Evolutionary conservation across 345 rosid species (phyloP), one percentile per base, ranked within the genome.

Genomic region (Melastoma malabathricum): DNA sequence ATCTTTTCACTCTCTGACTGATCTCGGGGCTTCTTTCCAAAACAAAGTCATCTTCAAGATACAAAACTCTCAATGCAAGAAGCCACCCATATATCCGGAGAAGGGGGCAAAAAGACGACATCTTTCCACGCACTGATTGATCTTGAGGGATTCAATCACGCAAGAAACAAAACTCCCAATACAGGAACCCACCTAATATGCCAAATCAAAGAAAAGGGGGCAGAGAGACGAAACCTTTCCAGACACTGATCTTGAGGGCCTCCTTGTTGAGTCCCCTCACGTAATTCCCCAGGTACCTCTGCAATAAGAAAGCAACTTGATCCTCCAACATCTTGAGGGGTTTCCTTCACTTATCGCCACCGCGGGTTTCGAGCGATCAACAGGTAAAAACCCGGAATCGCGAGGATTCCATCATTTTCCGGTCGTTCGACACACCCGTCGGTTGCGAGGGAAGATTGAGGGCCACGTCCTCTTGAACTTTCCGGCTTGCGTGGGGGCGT

Each of bases 121-220:
- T 96, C 98, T 77, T 61, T 70, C 98, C 98, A 87, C 46, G 87
- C 98, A 65, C n/a, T n/a, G n/a, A n/a, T 96, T 84, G 74, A 92
- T 92, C 65, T 82, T 84, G 64, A 87, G 97, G 55, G 96, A 95
- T 68, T 92, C 95, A 64, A 82, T 92, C 54, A 56, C 82, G 67
- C 31, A 6, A 27, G 31, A 27, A 27, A 27, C 31, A 27, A 27
- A 29, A 4, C 29, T 19, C 2, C 47, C 7, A 43, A 34, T 18
- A 1, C 25, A 6, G 7, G 3, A 15, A 51, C 19, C 0, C 15
- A 27, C 31, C 31, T 6, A 27, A 3, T 2, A 27, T 27, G 3
- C 31, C 22, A 25, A 48, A 23, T 3, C 47, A 27, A 57, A 3
- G 41, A 5, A 0, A 39, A 57, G 15, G 45, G 55, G 46, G 43